Evolutionary conservation across 305 asterid genomes (phyloP), one percentile per base, ranked within the genome.

Genomic region (Fraxinus nigra): DNA sequence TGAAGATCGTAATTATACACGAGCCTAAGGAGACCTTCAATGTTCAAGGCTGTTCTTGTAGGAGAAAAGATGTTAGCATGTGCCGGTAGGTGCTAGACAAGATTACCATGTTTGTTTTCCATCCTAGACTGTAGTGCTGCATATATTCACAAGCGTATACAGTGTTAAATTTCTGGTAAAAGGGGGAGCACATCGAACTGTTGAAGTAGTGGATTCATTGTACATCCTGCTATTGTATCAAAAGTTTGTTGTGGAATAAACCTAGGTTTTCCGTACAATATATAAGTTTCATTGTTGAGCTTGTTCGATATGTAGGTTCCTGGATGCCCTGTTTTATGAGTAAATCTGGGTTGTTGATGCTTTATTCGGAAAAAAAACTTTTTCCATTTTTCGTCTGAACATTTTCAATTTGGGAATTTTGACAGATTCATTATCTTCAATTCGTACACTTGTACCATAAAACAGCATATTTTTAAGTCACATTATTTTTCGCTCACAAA

Each of bases 1-100:
- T 91, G 93, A 91, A 83, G 51, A 26, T 65, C 61, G 48, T 70
- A 79, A 79, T 75, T 72, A 40, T 51, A 10, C 24, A 38, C 13
- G 32, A 18, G 26, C 7, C 34, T 1, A 28, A 35, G 10, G 34
- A 40, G 46, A 30, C 59, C 18, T 22, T 76, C 75, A 51, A 33
- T 59, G 72, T 8, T 1, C 11, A 46, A 24, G 37, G 72, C 61
- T 4, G 9, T 37, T 81, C 51, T 38, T 51, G 32, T 82, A 82
- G 75, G 70, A 54, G 59, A 72, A 11, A 63, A 78, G 69, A 26
- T 14, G 56, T 40, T 79, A n/a, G 65, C 72, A 28, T 30, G 72
- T 9, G 51, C 48, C 4, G 9, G 56, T 61, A 80, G 84, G 79
- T 65, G 38, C 43, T 76, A 70, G 80, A 32, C 51, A 70, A 61